Evolutionary conservation across 1,139 yeast genomes (phyloP).

Genomic region (Lodderomyces pseudojiufengensis): DNA sequence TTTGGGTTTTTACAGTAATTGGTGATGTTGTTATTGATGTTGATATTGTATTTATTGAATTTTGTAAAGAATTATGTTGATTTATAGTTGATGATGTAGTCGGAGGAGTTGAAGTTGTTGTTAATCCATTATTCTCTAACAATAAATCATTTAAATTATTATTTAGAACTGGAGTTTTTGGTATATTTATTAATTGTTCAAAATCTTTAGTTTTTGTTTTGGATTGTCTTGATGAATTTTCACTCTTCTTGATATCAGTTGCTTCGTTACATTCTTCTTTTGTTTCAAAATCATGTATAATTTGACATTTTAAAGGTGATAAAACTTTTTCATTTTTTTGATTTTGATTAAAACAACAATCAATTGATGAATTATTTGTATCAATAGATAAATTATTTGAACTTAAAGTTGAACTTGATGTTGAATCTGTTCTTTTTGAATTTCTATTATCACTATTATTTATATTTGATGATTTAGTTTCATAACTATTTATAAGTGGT

Average conservation of each 20-base stretch:
- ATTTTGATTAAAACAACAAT: neutral
- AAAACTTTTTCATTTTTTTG: too few species aligned
- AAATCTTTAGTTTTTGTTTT: too few species aligned
- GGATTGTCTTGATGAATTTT: too few species aligned
- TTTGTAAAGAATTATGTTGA: neutral
- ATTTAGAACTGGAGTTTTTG: neutral
- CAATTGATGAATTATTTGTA: conserved; percentile 1
- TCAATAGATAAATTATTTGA: neutral
- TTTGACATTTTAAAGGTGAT: conserved; percentile 6
- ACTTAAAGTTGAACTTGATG: conserved; percentile 1
- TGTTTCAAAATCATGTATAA: conserved; percentile 3
- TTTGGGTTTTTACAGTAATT: too few species aligned
- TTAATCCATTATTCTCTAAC: too few species aligned
- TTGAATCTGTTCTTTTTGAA: conserved; percentile 2
- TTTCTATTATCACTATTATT: too few species aligned
- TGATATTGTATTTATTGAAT: neutral
- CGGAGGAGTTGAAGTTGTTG: neutral
- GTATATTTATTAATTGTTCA: too few species aligned
- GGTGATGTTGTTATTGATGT: conserved; percentile 1
- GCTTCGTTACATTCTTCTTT: neutral
- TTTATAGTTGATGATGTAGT: neutral
- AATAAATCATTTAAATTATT: neutral
- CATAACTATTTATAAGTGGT: neutral
- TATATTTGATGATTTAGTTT: too few species aligned
- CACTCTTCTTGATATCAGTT: too few species aligned